Evolutionary conservation across 2,329 filamentous ascomycete genomes (phyloP).

Genomic region (Claviceps capensis): DNA sequence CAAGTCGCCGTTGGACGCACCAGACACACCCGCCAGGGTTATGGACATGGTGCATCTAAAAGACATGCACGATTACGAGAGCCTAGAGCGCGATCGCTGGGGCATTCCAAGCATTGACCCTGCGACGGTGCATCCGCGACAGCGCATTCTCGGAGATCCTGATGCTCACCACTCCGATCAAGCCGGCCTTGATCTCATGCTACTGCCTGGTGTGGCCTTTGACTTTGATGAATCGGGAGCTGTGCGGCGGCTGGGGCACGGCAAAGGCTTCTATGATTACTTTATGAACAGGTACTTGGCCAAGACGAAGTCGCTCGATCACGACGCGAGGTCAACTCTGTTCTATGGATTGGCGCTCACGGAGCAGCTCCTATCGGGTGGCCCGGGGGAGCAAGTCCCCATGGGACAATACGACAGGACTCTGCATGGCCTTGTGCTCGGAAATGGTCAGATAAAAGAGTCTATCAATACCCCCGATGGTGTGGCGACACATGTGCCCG

Average conservation of each 20-base stretch:
- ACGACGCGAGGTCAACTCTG: conserved; percentile 25
- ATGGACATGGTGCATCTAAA: conserved; percentile 92
- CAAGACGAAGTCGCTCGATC: conserved; percentile 24
- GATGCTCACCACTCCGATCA: conserved; percentile 29
- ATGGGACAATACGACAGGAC: conserved; percentile 64
- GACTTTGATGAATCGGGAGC: conserved; percentile 43
- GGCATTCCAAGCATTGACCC: conserved; percentile 77
- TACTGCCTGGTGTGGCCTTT: conserved; percentile 90
- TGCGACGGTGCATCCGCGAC: conserved; percentile 49
- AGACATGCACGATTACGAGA: conserved; percentile 63
- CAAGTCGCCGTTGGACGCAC: conserved; percentile 33
- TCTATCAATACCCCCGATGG: conserved; percentile 2
- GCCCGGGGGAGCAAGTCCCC: conserved; percentile 51
- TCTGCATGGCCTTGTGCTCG: conserved; percentile 64
- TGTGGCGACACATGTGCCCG: background rate
- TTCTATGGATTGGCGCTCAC: conserved; percentile 68
- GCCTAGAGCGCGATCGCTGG: conserved; percentile 69
- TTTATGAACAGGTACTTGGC: conserved; percentile 65
- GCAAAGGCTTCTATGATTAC: conserved; percentile 93
- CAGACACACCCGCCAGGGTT: conserved; percentile 45
- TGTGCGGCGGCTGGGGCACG: conserved; percentile 74
- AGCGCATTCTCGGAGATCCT: conserved; percentile 58
- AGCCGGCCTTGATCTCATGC: conserved; percentile 62
- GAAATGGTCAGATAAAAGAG: conserved; percentile 45
- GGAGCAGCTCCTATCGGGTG: conserved; percentile 61